Evolutionary conservation across 2,329 filamentous ascomycete species (phyloP), one percentile per base, ranked within the genome.

Genomic region (Hymenoscyphus infarciens): DNA sequence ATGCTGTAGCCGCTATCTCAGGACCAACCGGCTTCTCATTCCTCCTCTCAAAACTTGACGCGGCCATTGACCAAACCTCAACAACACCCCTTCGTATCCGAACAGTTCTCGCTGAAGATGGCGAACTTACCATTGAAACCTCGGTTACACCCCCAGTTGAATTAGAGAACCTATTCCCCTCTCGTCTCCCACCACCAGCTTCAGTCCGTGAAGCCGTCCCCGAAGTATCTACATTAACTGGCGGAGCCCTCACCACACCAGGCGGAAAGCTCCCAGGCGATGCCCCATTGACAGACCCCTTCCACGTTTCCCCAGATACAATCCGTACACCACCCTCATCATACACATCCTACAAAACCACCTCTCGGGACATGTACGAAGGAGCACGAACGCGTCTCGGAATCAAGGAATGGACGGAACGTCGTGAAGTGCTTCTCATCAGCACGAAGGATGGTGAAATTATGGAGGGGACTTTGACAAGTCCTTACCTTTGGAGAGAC

Each of bases 321-420:
- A 63, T 76, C 31, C 70, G 77, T 3, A 89, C 82, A 0, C 70
- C 73, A 0, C 78, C 81, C 0, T 81, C 81, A 0, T 82, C 85
- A n/a, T 90, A 88, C 72, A 97, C 93, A 0, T 87, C 88, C 63
- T 90, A 90, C 78, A 98, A 99, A 76, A 98, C 94, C 0, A 95
- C 90, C 0, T 79, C 82, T 56, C 85, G 94, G 15, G 77, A 80
- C 10, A 80, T 87, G 73, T 98, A 98, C 74, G 84, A 90, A 55
- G 78, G 77, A 2, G 90, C 92, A 1, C 84, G 92, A 8, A 72
- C 77, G 29, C 82, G 90, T 15, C 84, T 82, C 1, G 78, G 78
- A 0, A 85, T 94, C 56, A 72, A 66, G 53, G 76, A 74, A 8
- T 72, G 68, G 61, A 56, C 76, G 0, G 81, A 84, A 42, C 74